Conservation (phyloP, 2,329 filamentous ascomycete species). For the Parafenestella ontariensis region DNA sequence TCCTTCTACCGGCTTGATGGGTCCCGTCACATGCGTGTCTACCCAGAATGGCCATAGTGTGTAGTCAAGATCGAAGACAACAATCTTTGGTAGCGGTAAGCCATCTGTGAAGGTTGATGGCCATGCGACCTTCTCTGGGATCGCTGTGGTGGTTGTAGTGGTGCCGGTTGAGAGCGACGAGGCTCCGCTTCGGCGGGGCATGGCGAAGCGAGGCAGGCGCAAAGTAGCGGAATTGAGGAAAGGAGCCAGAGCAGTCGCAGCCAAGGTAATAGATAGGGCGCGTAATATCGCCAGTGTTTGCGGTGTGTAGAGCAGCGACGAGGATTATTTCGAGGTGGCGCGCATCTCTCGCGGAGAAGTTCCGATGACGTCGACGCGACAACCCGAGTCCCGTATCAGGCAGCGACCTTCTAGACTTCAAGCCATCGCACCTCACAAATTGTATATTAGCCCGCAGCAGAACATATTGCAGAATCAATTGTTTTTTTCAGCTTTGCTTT, state of each 20-base stretch:
- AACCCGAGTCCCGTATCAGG: neutral
- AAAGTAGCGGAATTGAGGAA: neutral
- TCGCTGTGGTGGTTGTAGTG: constrained; percentile 40
- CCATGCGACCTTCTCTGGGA: constrained; percentile 46
- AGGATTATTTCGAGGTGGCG: neutral
- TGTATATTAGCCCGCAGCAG: too few relatives aligned
- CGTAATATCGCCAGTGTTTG: too few relatives aligned
- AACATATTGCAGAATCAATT: too few relatives aligned
- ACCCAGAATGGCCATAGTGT: constrained; percentile 99
- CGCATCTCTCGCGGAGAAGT: constrained; percentile 2
- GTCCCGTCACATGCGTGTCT: constrained; percentile 85
- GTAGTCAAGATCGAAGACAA: constrained; percentile 97
- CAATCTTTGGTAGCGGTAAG: constrained; percentile 77
- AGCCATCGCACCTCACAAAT: too few relatives aligned
- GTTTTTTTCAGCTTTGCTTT: too few relatives aligned
- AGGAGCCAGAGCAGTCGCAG: neutral
- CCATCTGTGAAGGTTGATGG: constrained; percentile 68
- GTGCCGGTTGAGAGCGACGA: constrained; percentile 29
- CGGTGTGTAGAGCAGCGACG: neutral
- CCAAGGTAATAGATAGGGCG: neutral
- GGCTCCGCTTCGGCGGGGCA: constrained; percentile 39
- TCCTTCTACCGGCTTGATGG: constrained; percentile 63
- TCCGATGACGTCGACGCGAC: constrained; percentile 9
- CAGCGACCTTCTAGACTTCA: too few relatives aligned
- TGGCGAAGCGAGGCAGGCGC: constrained; percentile 13